Evolutionary conservation across 306 rosid species (phyloP).

Genomic region (Inga laurina): DNA sequence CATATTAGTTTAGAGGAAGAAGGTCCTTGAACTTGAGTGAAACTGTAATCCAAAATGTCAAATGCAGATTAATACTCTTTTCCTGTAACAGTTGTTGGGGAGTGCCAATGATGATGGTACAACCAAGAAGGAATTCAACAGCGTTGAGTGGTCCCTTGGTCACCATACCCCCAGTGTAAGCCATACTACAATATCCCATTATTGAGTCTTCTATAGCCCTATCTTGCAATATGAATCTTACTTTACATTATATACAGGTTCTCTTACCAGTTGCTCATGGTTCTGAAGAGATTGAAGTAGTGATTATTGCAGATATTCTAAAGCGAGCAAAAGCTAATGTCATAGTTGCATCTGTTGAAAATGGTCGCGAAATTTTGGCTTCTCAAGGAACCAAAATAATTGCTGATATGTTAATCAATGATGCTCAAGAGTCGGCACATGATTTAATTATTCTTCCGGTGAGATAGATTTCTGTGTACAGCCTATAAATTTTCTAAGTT

Average conservation of each 20-base stretch:
- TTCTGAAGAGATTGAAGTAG: constrained; percentile 87
- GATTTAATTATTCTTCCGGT: constrained; percentile 95
- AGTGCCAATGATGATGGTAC: constrained; percentile 42
- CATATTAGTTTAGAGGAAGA: no score
- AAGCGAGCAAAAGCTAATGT: constrained; percentile 91
- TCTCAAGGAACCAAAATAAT: constrained; percentile 76
- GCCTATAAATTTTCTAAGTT: neutral
- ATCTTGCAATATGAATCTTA: constrained; percentile 18
- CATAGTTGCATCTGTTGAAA: constrained; percentile 83
- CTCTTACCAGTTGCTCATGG: constrained; percentile 91
- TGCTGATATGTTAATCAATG: constrained; percentile 72
- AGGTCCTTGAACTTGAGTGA: neutral
- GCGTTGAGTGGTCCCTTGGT: constrained; percentile 77
- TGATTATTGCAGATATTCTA: constrained; percentile 77
- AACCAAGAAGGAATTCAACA: constrained; percentile 79
- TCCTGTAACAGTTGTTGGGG: constrained; percentile 53
- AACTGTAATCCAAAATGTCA: neutral
- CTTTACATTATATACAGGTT: constrained; percentile 52
- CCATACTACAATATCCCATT: constrained; percentile 30
- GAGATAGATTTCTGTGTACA: constrained; percentile 34
- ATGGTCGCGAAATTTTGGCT: constrained; percentile 52
- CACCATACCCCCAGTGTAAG: constrained; percentile 73
- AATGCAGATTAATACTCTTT: constrained; percentile 24
- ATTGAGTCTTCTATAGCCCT: constrained; percentile 4
- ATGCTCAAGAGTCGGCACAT: constrained; percentile 66